Base-by-base conservation (phyloP, 345 rosid species). In the Arabidopsis suecica region DNA sequence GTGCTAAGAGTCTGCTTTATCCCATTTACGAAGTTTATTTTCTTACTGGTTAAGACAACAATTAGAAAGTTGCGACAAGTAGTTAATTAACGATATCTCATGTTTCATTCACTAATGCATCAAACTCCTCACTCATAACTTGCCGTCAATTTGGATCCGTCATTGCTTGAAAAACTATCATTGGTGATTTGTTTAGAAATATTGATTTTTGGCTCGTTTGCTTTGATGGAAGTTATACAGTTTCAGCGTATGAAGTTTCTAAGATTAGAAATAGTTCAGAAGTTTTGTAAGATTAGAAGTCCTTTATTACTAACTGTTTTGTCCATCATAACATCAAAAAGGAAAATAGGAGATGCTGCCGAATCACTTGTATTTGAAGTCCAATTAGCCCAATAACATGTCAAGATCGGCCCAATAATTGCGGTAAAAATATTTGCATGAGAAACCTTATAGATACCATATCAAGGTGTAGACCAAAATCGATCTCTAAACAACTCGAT, bases 321-420 rank as follows among this genome's bases (percentile, higher is more conserved):
- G 16, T 45, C 14, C 20, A 41, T 16, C 30, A 50, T 61, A 51
- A 22, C 42, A 38, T 38, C 14, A 40, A 38, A 9, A 63, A 18
- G 7, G 45, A 53, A 9, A 18, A n/a, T 9, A 54, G 3, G 10
- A 49, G 20, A 61, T 49, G 9, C 28, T 45, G 37, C 70, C 54
- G 4, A 23, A 65, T 53, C 32, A 61, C 32, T 64, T 18, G 9
- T 53, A 38, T 61, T 7, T 5, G 1, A 47, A 65, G n/a, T 38
- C 16, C 65, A 65, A 25, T 25, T 23, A 74, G 61, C 66, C 78
- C 72, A 57, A 23, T 74, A 36, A 37, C 7, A 57, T 74, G 33
- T 56, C 23, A n/a, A 42, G 6, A n/a, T 10, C 66, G 25, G 73
- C 18, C 73, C 53, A 10, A 32, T 14, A 13, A 64, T 44, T 1